phyloP scores from a whole-genome alignment of 2,329 filamentous ascomycete genomes.

The Fusarium falciforme region DNA sequence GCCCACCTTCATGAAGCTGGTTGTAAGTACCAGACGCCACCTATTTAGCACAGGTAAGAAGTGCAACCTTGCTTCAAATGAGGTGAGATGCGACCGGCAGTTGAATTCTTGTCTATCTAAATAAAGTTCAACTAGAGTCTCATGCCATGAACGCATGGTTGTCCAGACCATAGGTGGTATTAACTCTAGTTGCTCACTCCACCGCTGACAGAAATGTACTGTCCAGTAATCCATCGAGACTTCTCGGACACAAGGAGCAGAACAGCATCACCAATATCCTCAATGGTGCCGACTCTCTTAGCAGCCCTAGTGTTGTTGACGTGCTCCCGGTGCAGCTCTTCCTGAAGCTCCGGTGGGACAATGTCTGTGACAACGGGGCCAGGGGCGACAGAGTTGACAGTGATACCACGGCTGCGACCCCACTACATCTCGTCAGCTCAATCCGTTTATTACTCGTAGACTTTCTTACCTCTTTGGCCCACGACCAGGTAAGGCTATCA shows the following conservation, averaged over 20 bases:
- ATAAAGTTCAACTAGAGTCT: not conserved
- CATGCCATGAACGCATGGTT: not conserved
- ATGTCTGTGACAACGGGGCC: constrained; percentile 53
- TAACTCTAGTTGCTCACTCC: not conserved
- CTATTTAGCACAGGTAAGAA: not conserved
- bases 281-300: constrained; percentile 47
- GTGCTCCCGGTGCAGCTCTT: constrained; percentile 35
- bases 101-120: not conserved
- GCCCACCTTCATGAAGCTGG: not conserved
- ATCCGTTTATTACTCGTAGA: not conserved
- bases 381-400: constrained; percentile 56
- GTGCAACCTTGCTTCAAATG: not conserved
- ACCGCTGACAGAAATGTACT: constrained; percentile 21
- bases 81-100: not conserved
- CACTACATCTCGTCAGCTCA: constrained; percentile 36
- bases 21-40: not conserved
- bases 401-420: constrained; percentile 52
- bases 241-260: constrained; percentile 19
- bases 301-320: constrained; percentile 46
- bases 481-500: constrained; percentile 48
- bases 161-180: too few species aligned
- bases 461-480: constrained; percentile 48
- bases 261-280: constrained; percentile 55
- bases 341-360: constrained; percentile 17
- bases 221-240: constrained; percentile 23